Base-by-base conservation (phyloP, 2,329 filamentous ascomycete species). In the Diaporthe eres region DNA sequence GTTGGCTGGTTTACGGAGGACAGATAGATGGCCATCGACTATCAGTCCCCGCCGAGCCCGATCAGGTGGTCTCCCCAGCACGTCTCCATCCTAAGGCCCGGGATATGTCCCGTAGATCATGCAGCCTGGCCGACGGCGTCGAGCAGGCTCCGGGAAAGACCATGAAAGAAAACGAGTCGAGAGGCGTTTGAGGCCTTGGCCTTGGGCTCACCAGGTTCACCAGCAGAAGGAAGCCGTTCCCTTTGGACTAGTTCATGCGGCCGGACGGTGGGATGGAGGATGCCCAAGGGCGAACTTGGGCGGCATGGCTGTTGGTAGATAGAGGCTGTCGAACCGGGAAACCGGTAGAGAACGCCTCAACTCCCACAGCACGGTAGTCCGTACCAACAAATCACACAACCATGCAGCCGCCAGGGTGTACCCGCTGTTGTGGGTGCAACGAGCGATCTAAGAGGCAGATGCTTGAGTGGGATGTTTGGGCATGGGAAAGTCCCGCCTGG, bases 61-160 rank as follows among this genome's bases (percentile, higher is more conserved):
- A 42, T 55, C 15, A 42, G 67, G 44, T 65, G 58, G 65, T 57
- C 34, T 70, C 60, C 22, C 39, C 39, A 67, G n/a, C 34, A 57
- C n/a, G 25, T 67, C 44, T 37, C 37, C 28, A 39, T 65, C 65
- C 67, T 74, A 42, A 51, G 61, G 39, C 39, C 34, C 51, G 51
- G 51, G 34, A 47, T 63, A 53, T 71, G 34, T 47, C 37, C 57
- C 53, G 68, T 57, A 44, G 63, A 61, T 51, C 61, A 72, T 72
- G 75, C 74, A 76, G 73, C 74, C 75, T 61, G 75, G 78, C 78
- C 78, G 79, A 76, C 67, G 75, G 72, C 67, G 39, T 72, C 25
- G 60, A 72, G 25, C 42, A 71, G 53, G 31, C 49, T 39, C 49
- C 34, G 51, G 53, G 44, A 47, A 37, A n/a, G 12, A 19, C 61